Conservation (phyloP, 2,329 filamentous ascomycete species). For the Sclerotinia subarctica region DNA sequence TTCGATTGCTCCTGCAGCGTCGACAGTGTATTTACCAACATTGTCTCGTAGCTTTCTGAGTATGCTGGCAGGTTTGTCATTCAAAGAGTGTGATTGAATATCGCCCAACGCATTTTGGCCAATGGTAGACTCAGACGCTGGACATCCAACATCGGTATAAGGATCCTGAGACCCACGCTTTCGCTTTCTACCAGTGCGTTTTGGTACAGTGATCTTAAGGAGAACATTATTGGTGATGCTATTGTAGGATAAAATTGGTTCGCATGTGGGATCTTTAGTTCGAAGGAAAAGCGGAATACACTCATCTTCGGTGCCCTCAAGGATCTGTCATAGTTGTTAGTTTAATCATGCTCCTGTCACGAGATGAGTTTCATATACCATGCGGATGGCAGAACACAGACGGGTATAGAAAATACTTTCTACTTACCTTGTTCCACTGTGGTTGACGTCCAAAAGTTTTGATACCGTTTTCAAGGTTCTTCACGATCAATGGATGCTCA, state of each 20-base stretch:
- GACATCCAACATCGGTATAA: slow-evolving; percentile 46
- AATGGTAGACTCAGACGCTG: neutral
- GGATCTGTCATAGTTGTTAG: slow-evolving; percentile 40
- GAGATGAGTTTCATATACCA: slow-evolving; percentile 20
- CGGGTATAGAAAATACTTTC: neutral
- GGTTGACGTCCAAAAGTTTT: slow-evolving; percentile 51
- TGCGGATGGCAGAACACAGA: neutral
- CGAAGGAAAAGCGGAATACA: slow-evolving; percentile 70
- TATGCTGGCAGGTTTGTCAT: slow-evolving; percentile 54
- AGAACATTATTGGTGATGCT: slow-evolving; percentile 78
- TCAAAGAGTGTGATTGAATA: slow-evolving; percentile 45
- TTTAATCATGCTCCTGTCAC: slow-evolving; percentile 19
- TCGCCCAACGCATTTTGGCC: slow-evolving; percentile 24
- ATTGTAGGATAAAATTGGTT: slow-evolving; percentile 74
- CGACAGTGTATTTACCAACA: slow-evolving; percentile 60
- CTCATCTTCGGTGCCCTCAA: slow-evolving; percentile 46
- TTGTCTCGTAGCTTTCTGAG: slow-evolving; percentile 69
- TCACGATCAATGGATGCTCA: slow-evolving; percentile 65
- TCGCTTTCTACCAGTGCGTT: slow-evolving; percentile 78
- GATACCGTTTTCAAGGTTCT: slow-evolving; percentile 61
- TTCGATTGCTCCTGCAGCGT: slow-evolving; percentile 69
- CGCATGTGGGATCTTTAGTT: slow-evolving; percentile 74
- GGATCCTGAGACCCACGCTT: slow-evolving; percentile 73
- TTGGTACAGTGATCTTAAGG: slow-evolving; percentile 82
- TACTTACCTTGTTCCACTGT: slow-evolving; percentile 36